A percentile compares a stretch with the other conserved stretches of the same genome.
Conservation (phyloP, 1,284 basidiomycete genomes). For the Ustilago esculenta region DNA sequence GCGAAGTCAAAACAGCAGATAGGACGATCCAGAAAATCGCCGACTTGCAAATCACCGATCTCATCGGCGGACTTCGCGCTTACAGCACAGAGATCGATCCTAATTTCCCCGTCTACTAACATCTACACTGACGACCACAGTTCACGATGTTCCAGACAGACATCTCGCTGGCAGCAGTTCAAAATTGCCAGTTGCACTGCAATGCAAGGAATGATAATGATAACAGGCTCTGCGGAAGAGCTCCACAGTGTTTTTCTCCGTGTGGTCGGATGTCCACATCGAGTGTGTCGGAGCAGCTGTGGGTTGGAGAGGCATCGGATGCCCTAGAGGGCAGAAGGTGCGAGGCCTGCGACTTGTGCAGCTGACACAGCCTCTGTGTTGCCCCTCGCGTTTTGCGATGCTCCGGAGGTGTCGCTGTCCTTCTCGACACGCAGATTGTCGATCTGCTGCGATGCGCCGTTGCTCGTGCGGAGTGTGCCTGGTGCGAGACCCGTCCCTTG, state of each 20-base stretch:
- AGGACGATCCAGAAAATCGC: slow-evolving; percentile 83
- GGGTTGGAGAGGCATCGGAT: too few relatives aligned
- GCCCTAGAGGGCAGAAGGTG: slow-evolving; percentile 24
- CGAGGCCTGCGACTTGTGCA: slow-evolving; percentile 26
- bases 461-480: slow-evolving; percentile 11
- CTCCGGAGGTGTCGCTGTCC: not conserved
- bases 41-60: slow-evolving; percentile 68
- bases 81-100: slow-evolving; percentile 43
- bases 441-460: not conserved
- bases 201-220: not conserved
- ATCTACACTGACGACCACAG: too few relatives aligned
- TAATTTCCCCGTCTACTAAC: slow-evolving; percentile 53
- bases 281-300: too few relatives aligned
- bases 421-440: not conserved
- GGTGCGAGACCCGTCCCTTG: slow-evolving; percentile 15
- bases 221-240: not conserved
- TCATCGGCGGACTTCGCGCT: slow-evolving; percentile 52
- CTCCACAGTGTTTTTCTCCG: too few relatives aligned
- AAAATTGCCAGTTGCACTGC: not conserved
- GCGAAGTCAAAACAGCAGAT: not conserved
- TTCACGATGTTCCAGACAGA: too few relatives aligned
- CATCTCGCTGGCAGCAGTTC: not conserved
- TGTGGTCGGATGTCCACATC: too few relatives aligned
- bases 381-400: not conserved
- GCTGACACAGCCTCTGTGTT: slow-evolving; percentile 10